Evolutionary conservation across 768 basidiomycete genomes (phyloP).

Genomic region (Kwoniella dejecticola): DNA sequence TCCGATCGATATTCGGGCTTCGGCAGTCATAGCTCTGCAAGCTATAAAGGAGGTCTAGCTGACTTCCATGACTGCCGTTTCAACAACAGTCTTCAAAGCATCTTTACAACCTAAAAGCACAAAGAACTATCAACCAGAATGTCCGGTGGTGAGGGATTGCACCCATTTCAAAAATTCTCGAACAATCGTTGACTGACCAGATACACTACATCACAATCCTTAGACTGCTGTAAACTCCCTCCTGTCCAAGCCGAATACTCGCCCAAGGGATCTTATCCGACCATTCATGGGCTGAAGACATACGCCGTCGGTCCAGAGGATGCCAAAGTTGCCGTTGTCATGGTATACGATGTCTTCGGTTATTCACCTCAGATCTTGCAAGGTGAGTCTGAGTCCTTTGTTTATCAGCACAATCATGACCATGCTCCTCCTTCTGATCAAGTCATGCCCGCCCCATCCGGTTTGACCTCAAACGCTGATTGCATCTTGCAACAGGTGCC

Average conservation of each 20-base stretch:
- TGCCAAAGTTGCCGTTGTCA: constrained; percentile 42
- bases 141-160: constrained; percentile 10
- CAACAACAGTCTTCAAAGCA: no score
- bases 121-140: neutral
- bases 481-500: no score
- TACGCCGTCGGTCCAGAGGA: constrained; percentile 42
- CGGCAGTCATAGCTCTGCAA: no score
- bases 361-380: constrained; percentile 48
- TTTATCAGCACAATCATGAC: no score
- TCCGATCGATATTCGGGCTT: no score
- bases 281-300: constrained; percentile 43
- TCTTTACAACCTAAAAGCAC: no score
- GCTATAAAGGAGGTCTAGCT: no score
- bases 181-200: no score
- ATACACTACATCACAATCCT: neutral
- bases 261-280: constrained; percentile 35
- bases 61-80: no score
- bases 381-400: constrained; percentile 39
- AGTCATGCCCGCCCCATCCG: no score
- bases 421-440: no score
- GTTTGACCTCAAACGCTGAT: no score
- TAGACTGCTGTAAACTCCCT: constrained; percentile 46
- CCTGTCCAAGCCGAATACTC: constrained; percentile 46
- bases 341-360: constrained; percentile 50
- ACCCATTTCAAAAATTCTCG: neutral